Conservation (phyloP, 257 asterid genomes). For the Phtheirospermum japonicum region DNA sequence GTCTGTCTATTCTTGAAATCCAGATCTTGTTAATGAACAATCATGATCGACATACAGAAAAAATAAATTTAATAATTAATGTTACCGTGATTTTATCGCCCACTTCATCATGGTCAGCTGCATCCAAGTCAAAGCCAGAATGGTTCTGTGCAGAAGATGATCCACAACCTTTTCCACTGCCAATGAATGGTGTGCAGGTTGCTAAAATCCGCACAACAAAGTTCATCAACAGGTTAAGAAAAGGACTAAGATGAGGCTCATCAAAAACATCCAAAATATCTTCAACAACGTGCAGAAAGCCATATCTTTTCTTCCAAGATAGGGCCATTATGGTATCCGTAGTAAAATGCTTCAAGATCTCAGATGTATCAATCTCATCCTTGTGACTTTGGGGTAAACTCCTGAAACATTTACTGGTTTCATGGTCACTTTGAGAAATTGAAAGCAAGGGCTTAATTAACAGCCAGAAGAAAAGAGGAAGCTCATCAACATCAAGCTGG, state of each 20-base stretch:
- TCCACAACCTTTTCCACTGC: slow-evolving; percentile 34
- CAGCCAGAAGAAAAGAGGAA: slow-evolving; percentile 77
- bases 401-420: slow-evolving; percentile 28
- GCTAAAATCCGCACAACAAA: slow-evolving; percentile 62
- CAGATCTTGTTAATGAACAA: slow-evolving; percentile 2
- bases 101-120: slow-evolving; percentile 37
- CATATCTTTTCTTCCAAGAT: slow-evolving; percentile 75
- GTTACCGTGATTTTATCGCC: slow-evolving; percentile 52
- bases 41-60: slow-evolving; percentile 10
- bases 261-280: slow-evolving; percentile 80
- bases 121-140: slow-evolving; percentile 33
- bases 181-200: slow-evolving; percentile 61
- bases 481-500: slow-evolving; percentile 81
- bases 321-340: slow-evolving; percentile 43
- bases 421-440: slow-evolving; percentile 44
- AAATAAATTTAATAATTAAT: slow-evolving; percentile 10
- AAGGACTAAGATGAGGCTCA: slow-evolving; percentile 63
- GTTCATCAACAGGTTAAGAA: slow-evolving; percentile 68
- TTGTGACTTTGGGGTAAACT: slow-evolving; percentile 32
- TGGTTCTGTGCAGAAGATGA: slow-evolving; percentile 23
- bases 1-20: slow-evolving; percentile 13
- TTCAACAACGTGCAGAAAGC: slow-evolving; percentile 80
- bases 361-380: slow-evolving; percentile 40
- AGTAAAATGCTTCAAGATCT: slow-evolving; percentile 57
- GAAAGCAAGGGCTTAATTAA: slow-evolving; percentile 60